A percentile compares a stretch with the other conserved stretches of the same genome.
phyloP scores from a whole-genome alignment of 176 grass and related monocot species.

The Musa troglodytarum region DNA sequence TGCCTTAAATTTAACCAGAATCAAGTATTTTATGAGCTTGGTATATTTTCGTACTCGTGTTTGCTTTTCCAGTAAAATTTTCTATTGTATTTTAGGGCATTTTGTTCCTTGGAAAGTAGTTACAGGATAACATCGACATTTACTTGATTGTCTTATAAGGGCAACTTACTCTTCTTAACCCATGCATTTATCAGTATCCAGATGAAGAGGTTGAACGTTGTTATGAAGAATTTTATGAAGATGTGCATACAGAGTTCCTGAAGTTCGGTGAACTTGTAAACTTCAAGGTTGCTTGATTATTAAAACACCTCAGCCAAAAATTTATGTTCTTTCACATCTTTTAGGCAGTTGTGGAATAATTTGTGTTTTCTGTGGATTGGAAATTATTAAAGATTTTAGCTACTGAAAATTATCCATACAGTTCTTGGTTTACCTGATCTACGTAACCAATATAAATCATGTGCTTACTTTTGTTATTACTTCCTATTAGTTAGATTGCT shows the following conservation, averaged over 20 bases:
- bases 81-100: not conserved
- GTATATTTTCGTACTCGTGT: not conserved
- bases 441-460: too few species aligned
- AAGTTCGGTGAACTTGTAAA: constrained; percentile 92
- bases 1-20: not conserved
- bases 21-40: not conserved
- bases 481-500: too few species aligned
- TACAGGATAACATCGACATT: not conserved
- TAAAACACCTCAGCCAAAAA: not conserved
- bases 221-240: constrained; percentile 99
- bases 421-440: not conserved
- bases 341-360: not conserved
- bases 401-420: not conserved
- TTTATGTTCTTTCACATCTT: not conserved
- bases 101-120: not conserved
- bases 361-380: too few species aligned
- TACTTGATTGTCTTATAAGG: constrained; percentile 17
- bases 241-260: constrained; percentile 94
- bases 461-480: too few species aligned
- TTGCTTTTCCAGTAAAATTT: too few species aligned
- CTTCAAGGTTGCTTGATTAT: constrained; percentile 68
- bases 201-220: constrained; percentile 84
- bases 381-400: not conserved
- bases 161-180: constrained; percentile 29
- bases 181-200: constrained; percentile 57